phyloP scores from a whole-genome alignment of 2,329 filamentous ascomycete genomes.

The Penicillium sp. region DNA sequence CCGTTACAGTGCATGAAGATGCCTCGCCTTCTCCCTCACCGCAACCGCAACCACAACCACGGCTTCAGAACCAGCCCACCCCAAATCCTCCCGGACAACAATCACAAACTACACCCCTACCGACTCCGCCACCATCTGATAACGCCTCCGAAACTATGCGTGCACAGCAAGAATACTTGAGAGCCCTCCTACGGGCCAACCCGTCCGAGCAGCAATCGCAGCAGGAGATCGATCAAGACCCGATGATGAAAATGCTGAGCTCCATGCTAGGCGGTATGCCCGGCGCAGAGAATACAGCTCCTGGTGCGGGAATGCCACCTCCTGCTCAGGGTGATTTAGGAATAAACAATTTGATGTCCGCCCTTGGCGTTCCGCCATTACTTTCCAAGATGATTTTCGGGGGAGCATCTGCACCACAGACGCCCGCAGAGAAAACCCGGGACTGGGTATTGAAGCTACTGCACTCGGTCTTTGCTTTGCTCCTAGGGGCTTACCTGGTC shows the following conservation, averaged over 20 bases:
- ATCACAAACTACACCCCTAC: not conserved
- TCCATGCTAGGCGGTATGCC: conserved; percentile 32
- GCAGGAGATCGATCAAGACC: conserved; percentile 26
- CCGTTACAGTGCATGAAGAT: conserved; percentile 6
- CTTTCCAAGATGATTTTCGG: conserved; percentile 36
- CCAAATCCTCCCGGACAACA: conserved; percentile 20
- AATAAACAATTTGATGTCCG: conserved; percentile 31
- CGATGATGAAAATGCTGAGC: conserved; percentile 34
- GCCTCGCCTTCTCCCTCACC: conserved; percentile 1
- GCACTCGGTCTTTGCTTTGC: conserved; percentile 56
- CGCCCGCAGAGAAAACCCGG: conserved; percentile 32
- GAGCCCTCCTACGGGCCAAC: conserved; percentile 21
- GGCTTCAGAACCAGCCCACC: conserved; percentile 18
- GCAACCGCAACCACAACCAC: conserved; percentile 10
- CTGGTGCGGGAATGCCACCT: conserved; percentile 13
- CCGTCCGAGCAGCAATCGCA: conserved; percentile 18
- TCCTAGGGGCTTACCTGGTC: conserved; percentile 52
- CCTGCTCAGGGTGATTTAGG: conserved; percentile 16
- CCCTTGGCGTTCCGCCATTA: conserved; percentile 42
- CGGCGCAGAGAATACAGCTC: conserved; percentile 13
- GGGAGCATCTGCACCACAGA: conserved; percentile 34
- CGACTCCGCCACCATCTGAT: conserved; percentile 22
- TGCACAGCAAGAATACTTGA: conserved; percentile 19
- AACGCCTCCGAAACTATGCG: conserved; percentile 31
- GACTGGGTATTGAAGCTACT: conserved; percentile 52